phyloP scores from a whole-genome alignment of 1,284 basidiomycete species.

The Phenoliferia sp. region DNA sequence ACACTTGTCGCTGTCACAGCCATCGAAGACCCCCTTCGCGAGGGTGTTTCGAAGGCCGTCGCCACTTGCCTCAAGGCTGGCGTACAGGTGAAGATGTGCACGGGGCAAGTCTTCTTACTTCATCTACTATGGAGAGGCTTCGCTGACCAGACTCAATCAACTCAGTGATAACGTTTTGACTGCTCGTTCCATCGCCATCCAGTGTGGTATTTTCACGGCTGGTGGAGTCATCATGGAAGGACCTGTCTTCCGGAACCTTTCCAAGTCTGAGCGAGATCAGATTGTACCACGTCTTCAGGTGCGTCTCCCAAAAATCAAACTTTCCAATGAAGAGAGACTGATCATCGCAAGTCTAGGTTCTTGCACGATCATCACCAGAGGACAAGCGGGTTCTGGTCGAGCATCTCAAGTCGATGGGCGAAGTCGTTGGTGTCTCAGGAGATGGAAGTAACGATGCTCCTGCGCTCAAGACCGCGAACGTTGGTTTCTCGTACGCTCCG shows the following conservation, averaged over 20 bases:
- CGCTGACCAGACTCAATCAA: not conserved
- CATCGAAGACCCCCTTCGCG: slow-evolving; percentile 92
- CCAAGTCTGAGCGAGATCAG: slow-evolving; percentile 48
- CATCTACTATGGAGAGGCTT: not conserved
- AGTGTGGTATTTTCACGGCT: slow-evolving; percentile 88
- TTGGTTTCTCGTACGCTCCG: slow-evolving; percentile 65
- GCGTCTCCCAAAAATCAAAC: not conserved
- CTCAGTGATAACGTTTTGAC: slow-evolving; percentile 90
- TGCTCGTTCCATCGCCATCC: slow-evolving; percentile 74
- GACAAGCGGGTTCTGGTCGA: slow-evolving; percentile 94
- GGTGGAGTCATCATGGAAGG: slow-evolving; percentile 98
- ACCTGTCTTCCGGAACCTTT: slow-evolving; percentile 58
- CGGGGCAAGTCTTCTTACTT: slow-evolving; percentile 46
- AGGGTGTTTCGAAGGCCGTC: slow-evolving; percentile 84
- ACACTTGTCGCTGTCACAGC: slow-evolving; percentile 83
- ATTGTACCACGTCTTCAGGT: slow-evolving; percentile 52
- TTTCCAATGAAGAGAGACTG: not conserved
- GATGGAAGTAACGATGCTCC: slow-evolving; percentile 98
- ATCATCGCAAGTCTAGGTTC: slow-evolving; percentile 39
- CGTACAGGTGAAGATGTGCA: slow-evolving; percentile 98
- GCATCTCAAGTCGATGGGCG: slow-evolving; percentile 76
- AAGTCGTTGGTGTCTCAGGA: slow-evolving; percentile 94
- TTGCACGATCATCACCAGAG: slow-evolving; percentile 92
- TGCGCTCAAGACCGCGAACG: slow-evolving; percentile 87
- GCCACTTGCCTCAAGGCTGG: slow-evolving; percentile 79